Conservation (phyloP, 2,329 filamentous ascomycete genomes). For the Fusarium lateritium region DNA sequence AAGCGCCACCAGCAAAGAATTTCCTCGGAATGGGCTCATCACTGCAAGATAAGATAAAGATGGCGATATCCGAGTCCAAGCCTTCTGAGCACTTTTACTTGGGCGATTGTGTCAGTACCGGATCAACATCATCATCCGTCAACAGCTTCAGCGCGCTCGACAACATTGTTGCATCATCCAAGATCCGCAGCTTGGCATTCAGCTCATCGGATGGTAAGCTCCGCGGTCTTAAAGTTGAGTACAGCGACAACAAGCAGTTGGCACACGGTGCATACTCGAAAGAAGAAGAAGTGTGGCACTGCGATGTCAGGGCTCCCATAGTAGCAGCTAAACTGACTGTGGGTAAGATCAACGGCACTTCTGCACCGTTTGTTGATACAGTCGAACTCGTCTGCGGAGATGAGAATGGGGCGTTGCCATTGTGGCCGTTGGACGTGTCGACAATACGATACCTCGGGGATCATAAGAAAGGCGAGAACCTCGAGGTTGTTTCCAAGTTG, state of each 20-base stretch:
- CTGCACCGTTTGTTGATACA: not conserved
- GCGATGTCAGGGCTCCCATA: not conserved
- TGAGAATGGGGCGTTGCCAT: not conserved
- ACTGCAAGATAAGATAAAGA: not conserved
- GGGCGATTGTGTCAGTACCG: not conserved
- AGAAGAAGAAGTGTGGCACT: not conserved
- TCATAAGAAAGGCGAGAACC: not conserved
- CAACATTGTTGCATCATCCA: not conserved
- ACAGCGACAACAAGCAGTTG: not conserved
- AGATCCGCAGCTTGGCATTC: not conserved
- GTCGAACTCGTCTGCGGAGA: not conserved
- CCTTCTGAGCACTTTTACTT: not conserved
- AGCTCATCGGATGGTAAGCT: not conserved
- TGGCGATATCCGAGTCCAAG: not conserved
- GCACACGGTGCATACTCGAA: not conserved
- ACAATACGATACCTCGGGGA: not conserved
- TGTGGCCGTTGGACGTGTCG: not conserved
- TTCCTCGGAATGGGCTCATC: not conserved
- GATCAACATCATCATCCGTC: not conserved
- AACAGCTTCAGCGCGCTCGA: not conserved
- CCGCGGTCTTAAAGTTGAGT: not conserved
- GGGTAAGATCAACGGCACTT: not conserved
- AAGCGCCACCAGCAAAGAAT: not conserved
- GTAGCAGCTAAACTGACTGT: not conserved
- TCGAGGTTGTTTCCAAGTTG: not conserved